Conservation (phyloP, 306 rosid species). For the Trifolium pratense region DNA sequence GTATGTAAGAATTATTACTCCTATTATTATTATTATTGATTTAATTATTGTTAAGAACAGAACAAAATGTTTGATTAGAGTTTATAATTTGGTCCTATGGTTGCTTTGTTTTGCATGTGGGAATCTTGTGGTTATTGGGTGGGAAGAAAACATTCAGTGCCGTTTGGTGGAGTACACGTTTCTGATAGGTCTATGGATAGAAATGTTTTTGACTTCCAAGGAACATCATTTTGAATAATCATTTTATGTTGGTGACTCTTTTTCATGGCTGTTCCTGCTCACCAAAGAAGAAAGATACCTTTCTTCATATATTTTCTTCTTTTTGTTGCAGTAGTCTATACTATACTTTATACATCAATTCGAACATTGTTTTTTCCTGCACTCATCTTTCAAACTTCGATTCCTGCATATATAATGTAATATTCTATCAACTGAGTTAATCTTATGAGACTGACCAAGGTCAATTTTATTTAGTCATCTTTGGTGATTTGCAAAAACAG, state of each 20-base stretch:
- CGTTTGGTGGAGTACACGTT: conserved; percentile 48
- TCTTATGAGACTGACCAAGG: no score
- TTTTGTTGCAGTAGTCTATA: background rate
- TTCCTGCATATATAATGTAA: no score
- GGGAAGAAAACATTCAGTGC: conserved; percentile 41
- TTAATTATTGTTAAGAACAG: conserved; percentile 41
- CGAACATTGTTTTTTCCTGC: conserved; percentile 24
- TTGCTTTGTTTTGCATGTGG: conserved; percentile 27
- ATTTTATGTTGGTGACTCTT: conserved; percentile 48
- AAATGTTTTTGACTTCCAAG: conserved; percentile 48
- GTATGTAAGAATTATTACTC: conserved; percentile 55
- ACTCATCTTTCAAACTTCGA: background rate
- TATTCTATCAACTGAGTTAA: no score
- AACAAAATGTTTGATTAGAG: conserved; percentile 14
- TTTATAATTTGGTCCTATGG: background rate
- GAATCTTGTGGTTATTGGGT: conserved; percentile 32
- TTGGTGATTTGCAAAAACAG: no score
- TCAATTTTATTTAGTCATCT: no score
- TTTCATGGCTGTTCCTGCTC: conserved; percentile 34
- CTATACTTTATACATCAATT: conserved; percentile 6
- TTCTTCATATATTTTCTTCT: background rate
- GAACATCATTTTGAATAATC: conserved; percentile 47
- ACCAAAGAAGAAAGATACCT: conserved; percentile 29
- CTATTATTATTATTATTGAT: conserved; percentile 37
- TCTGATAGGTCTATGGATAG: conserved; percentile 36